A percentile compares a stretch with the other conserved stretches of the same genome.
Evolutionary conservation across 352 stramenopile genomes (phyloP).

Genomic region (Saprolegnia parasitica): DNA sequence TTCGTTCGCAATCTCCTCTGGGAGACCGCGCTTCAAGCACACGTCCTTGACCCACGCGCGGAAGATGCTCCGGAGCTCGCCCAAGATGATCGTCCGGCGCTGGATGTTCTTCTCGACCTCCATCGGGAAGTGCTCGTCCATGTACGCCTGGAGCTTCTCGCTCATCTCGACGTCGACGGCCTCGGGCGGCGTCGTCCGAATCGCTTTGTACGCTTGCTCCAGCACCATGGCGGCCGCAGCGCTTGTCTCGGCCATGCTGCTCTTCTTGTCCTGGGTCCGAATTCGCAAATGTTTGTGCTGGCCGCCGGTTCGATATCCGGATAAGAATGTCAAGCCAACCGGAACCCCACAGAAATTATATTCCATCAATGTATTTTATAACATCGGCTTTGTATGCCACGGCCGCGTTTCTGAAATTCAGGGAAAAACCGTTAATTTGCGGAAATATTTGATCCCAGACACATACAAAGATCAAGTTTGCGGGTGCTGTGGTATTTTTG

Average conservation of each 20-base stretch:
- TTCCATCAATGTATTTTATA: too few species aligned
- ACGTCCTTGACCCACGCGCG: conserved; percentile 82
- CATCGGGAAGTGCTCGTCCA: conserved; percentile 75
- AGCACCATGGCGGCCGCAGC: conserved; percentile 37
- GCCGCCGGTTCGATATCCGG: too few species aligned
- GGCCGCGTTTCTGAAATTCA: too few species aligned
- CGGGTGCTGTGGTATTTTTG: background rate
- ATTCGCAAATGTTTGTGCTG: background rate
- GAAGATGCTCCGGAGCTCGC: conserved; percentile 78
- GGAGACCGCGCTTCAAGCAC: conserved; percentile 75
- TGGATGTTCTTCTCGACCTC: conserved; percentile 78
- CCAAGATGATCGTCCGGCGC: conserved; percentile 77
- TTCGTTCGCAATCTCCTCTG: conserved; percentile 80
- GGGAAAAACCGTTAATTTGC: too few species aligned
- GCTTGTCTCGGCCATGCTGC: conserved; percentile 17
- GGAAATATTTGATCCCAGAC: background rate
- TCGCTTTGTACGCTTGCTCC: conserved; percentile 86
- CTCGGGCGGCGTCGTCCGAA: conserved; percentile 79
- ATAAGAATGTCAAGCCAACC: too few species aligned
- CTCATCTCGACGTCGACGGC: conserved; percentile 81
- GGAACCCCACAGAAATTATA: too few species aligned
- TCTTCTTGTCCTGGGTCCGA: background rate
- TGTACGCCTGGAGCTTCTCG: conserved; percentile 70
- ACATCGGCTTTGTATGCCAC: too few species aligned
- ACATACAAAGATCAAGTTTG: conserved; percentile 10